A percentile compares a stretch with the other conserved stretches of the same genome.
These are phyloP conservation scores for Dryas drummondii DNA, from an alignment of 306 rosid genomes.

Conservation along the genomic window DNA sequence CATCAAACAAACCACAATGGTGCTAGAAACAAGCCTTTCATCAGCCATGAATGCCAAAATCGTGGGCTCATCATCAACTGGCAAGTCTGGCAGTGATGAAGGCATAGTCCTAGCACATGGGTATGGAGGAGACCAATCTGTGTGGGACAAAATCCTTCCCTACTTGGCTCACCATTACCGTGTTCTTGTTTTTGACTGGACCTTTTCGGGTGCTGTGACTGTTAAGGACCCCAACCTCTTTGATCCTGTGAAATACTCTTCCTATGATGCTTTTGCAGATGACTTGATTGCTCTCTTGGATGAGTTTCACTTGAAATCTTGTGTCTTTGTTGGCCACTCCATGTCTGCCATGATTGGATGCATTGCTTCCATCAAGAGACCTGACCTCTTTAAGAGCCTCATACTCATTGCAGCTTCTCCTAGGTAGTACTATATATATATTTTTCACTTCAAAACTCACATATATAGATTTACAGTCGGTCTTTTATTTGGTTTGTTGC, in stretches of 20 bases:
- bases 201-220: constrained; percentile 56
- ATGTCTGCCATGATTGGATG: constrained; percentile 96
- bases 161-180: constrained; percentile 36
- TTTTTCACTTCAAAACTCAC: no score
- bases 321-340: constrained; percentile 76
- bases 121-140: constrained; percentile 73
- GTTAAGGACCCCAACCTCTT: constrained; percentile 37
- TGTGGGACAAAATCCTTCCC: constrained; percentile 76
- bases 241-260: constrained; percentile 52
- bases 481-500: background rate
- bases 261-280: constrained; percentile 58
- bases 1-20: constrained; percentile 32
- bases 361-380: constrained; percentile 76
- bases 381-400: constrained; percentile 67
- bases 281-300: constrained; percentile 56
- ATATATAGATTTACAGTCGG: no score
- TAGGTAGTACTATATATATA: constrained; percentile 33
- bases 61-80: constrained; percentile 26
- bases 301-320: constrained; percentile 48
- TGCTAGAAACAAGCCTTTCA: constrained; percentile 32
- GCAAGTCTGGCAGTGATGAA: constrained; percentile 33
- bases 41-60: constrained; percentile 46
- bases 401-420: constrained; percentile 86
- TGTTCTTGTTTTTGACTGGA: constrained; percentile 77
- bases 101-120: constrained; percentile 84